A percentile compares a stretch with the other conserved stretches of the same genome.
These are phyloP conservation scores for Tubosaeta brunneosetosa DNA, from an alignment of 768 basidiomycete genomes.

Conservation along the genomic window DNA sequence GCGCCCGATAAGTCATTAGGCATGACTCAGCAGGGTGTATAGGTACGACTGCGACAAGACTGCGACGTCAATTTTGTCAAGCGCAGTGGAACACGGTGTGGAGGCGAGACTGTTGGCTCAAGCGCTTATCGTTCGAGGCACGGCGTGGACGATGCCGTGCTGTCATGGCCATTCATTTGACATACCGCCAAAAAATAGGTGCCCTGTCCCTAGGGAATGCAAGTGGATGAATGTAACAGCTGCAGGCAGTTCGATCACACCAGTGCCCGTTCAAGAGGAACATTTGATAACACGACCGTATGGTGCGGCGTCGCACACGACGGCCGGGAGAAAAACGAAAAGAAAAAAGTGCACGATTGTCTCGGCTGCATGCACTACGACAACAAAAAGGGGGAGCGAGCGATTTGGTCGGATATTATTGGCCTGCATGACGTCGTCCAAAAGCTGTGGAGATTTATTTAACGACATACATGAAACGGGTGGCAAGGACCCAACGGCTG, in stretches of 20 bases:
- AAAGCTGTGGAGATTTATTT: conserved; percentile 7
- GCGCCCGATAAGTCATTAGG: not conserved
- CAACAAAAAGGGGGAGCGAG: not conserved
- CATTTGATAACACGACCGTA: not conserved
- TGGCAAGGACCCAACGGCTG: not conserved
- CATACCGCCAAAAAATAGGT: not conserved
- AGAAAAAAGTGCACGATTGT: too few species aligned
- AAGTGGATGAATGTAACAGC: not conserved
- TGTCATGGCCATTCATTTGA: not conserved
- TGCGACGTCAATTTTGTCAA: not conserved
- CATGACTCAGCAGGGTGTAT: not conserved
- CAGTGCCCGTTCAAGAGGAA: not conserved
- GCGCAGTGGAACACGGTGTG: not conserved
- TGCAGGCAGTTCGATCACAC: not conserved
- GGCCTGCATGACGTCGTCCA: not conserved
- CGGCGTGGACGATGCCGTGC: not conserved
- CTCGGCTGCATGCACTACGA: too few species aligned
- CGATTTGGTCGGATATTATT: not conserved
- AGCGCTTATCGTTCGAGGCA: not conserved
- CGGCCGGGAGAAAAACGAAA: too few species aligned
- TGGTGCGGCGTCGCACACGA: too few species aligned
- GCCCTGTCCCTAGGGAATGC: not conserved
- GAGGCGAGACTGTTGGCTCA: too few species aligned
- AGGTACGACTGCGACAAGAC: not conserved
- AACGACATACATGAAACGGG: conserved; percentile 3